Conservation (phyloP, 73 alveolate species). For the Tetrahymena thermophila region DNA sequence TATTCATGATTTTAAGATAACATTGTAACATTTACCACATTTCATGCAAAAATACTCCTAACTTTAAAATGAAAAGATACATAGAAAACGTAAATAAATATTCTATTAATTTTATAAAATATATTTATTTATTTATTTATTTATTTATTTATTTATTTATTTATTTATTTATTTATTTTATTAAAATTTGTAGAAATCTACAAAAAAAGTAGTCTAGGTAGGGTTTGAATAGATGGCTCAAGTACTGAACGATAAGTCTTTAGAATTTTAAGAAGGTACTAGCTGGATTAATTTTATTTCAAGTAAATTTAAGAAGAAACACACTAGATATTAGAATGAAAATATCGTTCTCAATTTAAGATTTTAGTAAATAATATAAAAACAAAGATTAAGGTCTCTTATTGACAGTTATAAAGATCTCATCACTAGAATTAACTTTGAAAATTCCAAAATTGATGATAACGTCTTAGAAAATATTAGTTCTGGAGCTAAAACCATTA, state of each 20-base stretch:
- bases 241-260: not conserved
- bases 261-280: not conserved
- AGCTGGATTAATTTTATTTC: not conserved
- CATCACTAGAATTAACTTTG: not conserved
- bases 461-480: not conserved
- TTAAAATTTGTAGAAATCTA: not conserved
- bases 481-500: not conserved
- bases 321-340: not conserved
- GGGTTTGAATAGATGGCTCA: not conserved
- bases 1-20: not conserved
- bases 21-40: not conserved
- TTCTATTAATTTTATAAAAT: not conserved
- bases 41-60: not conserved
- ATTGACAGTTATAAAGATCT: not conserved
- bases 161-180: no score
- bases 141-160: no score
- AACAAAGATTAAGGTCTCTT: not conserved
- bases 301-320: not conserved
- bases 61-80: not conserved
- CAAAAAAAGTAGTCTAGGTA: not conserved
- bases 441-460: not conserved
- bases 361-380: not conserved
- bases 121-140: no score
- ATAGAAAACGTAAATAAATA: not conserved
- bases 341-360: not conserved